Percentiles rank a stretch among this genome's conserved stretches.
phyloP scores from a whole-genome alignment of 345 rosid genomes.

The Excoecaria cochinchinensis region DNA sequence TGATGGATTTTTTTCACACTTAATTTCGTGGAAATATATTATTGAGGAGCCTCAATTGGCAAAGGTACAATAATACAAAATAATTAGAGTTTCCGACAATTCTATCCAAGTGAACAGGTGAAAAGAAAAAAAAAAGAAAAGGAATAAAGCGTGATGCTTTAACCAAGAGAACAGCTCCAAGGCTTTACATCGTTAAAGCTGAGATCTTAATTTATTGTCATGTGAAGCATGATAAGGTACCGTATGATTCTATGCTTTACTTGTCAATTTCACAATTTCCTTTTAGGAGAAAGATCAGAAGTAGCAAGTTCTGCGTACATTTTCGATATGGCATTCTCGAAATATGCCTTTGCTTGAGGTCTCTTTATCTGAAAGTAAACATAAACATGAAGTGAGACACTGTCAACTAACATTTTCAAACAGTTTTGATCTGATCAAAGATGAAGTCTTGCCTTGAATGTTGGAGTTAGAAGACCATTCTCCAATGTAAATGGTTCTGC shows the following conservation, averaged over 20 bases:
- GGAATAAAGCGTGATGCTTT: neutral
- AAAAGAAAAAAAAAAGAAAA: neutral
- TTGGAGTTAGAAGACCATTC: constrained; percentile 88
- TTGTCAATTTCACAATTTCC: constrained; percentile 9
- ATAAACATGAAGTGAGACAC: constrained; percentile 4
- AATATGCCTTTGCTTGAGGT: constrained; percentile 87
- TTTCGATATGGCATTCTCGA: constrained; percentile 47
- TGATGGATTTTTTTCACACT: too few relatives aligned
- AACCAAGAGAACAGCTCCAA: neutral
- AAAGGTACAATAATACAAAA: neutral
- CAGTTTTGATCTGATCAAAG: neutral
- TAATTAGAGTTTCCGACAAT: neutral
- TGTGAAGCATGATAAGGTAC: neutral
- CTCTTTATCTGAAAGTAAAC: constrained; percentile 53
- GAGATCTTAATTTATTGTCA: neutral
- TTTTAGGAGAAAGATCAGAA: constrained; percentile 46
- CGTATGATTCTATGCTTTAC: neutral
- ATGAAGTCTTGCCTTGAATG: constrained; percentile 69
- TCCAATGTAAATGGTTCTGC: constrained; percentile 75
- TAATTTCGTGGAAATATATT: too few relatives aligned
- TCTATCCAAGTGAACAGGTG: neutral
- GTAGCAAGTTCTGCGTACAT: constrained; percentile 53
- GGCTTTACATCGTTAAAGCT: neutral
- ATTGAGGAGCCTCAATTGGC: neutral
- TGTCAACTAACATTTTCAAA: neutral